Percentiles rank a stretch among this genome's conserved stretches.
These are phyloP conservation scores for Cynara cardunculus DNA, from an alignment of 129 eudicot genomes.

Conservation along the genomic window DNA sequence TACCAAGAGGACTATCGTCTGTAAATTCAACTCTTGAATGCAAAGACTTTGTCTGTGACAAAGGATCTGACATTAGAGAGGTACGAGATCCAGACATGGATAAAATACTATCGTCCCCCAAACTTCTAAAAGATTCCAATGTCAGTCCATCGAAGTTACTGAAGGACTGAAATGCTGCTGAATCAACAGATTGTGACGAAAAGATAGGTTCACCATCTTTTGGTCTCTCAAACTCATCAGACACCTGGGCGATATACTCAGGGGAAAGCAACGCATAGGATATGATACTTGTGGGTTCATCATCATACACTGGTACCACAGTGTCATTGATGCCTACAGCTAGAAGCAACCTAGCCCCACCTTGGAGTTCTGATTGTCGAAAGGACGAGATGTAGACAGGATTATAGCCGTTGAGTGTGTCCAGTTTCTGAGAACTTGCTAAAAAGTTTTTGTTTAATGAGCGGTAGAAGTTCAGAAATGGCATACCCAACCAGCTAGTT, in stretches of 20 bases:
- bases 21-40: slow-evolving; percentile 70
- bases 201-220: slow-evolving; percentile 38
- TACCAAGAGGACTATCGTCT: slow-evolving; percentile 67
- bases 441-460: slow-evolving; percentile 58
- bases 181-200: slow-evolving; percentile 45
- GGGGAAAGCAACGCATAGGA: slow-evolving; percentile 65
- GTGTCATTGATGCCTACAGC: slow-evolving; percentile 72
- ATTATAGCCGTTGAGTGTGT: slow-evolving; percentile 55
- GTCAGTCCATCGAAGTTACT: slow-evolving; percentile 58
- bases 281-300: slow-evolving; percentile 95
- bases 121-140: slow-evolving; percentile 50
- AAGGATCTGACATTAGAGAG: slow-evolving; percentile 58
- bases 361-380: slow-evolving; percentile 64
- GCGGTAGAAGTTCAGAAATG: slow-evolving; percentile 69
- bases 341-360: slow-evolving; percentile 69
- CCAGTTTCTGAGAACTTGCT: slow-evolving; percentile 57
- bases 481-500: slow-evolving; percentile 71
- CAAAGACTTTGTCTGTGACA: slow-evolving; percentile 58
- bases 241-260: slow-evolving; percentile 57
- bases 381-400: slow-evolving; percentile 76
- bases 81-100: slow-evolving; percentile 56
- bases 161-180: slow-evolving; percentile 39
- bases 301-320: slow-evolving; percentile 85
- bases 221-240: slow-evolving; percentile 59
- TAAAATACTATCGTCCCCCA: slow-evolving; percentile 67